These are phyloP conservation scores for Hypoxylon sp. DNA, from an alignment of 2,329 filamentous ascomycete species.

Conservation along the genomic window DNA sequence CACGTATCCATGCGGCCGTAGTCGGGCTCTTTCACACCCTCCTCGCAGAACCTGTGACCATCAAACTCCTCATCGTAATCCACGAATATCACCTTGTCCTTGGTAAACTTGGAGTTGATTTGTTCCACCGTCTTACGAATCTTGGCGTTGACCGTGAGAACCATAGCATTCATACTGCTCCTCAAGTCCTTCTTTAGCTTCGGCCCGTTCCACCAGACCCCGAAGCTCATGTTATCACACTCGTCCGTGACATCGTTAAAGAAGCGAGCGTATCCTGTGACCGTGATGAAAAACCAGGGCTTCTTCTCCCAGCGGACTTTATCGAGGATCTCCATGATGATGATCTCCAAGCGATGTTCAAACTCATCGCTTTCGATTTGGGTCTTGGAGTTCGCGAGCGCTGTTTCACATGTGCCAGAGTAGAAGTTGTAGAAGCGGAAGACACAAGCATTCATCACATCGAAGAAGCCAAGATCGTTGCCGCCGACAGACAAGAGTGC, in stretches of 20 bases:
- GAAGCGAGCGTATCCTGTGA: slow-evolving; percentile 59
- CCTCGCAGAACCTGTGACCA: slow-evolving; percentile 57
- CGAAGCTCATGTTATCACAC: slow-evolving; percentile 56
- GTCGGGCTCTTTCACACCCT: slow-evolving; percentile 53
- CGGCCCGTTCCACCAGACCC: slow-evolving; percentile 56
- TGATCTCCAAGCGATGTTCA: slow-evolving; percentile 50
- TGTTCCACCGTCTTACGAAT: slow-evolving; percentile 48
- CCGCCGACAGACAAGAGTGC: slow-evolving; percentile 58
- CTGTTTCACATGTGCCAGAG: slow-evolving; percentile 55
- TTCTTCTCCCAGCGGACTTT: slow-evolving; percentile 55
- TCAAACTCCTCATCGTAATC: slow-evolving; percentile 56
- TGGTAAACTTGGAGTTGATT: slow-evolving; percentile 51
- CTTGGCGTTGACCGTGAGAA: slow-evolving; percentile 53
- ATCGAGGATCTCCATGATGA: slow-evolving; percentile 56
- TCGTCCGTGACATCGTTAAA: slow-evolving; percentile 55
- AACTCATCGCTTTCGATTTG: slow-evolving; percentile 50
- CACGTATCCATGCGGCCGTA: slow-evolving; percentile 55
- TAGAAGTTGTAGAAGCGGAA: slow-evolving; percentile 60
- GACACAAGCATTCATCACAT: slow-evolving; percentile 59
- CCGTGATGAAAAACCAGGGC: slow-evolving; percentile 53
- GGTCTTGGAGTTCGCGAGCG: slow-evolving; percentile 48
- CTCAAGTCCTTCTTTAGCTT: slow-evolving; percentile 52
- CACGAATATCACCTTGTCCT: slow-evolving; percentile 53
- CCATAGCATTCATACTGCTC: slow-evolving; percentile 55
- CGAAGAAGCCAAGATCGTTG: slow-evolving; percentile 60